A percentile compares a stretch with the other conserved stretches of the same genome.
These are phyloP conservation scores for Pyricularia grisea DNA, from an alignment of 2,329 filamentous ascomycete genomes.

Conservation along the genomic window DNA sequence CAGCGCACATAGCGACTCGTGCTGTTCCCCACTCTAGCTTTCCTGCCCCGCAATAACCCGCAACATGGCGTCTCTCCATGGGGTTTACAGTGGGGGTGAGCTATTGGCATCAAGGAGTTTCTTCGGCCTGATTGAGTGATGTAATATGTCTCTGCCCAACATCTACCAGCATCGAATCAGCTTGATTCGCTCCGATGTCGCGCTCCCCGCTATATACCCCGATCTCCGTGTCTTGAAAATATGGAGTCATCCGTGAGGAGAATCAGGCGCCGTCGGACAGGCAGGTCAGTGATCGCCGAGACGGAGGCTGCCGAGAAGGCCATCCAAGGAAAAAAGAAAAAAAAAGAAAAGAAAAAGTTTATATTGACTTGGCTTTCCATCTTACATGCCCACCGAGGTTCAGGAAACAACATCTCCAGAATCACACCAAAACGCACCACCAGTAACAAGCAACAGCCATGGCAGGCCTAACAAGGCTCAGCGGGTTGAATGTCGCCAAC, in stretches of 20 bases:
- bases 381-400: too few species aligned
- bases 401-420: background rate
- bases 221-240: background rate
- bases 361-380: background rate
- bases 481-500: conserved; percentile 30
- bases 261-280: background rate
- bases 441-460: background rate
- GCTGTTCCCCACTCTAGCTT: too few species aligned
- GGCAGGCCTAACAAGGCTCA: background rate
- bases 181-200: background rate
- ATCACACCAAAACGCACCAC: background rate
- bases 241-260: background rate
- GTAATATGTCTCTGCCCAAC: background rate
- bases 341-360: background rate
- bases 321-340: background rate
- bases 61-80: background rate
- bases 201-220: background rate
- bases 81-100: background rate
- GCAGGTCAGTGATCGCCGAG: background rate
- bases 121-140: background rate
- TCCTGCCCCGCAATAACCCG: background rate
- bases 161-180: background rate
- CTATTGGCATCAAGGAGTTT: background rate
- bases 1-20: background rate
- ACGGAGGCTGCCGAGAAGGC: background rate